Base-by-base conservation (phyloP, 2,329 filamentous ascomycete species). In the Fragosphaeria purpurea region DNA sequence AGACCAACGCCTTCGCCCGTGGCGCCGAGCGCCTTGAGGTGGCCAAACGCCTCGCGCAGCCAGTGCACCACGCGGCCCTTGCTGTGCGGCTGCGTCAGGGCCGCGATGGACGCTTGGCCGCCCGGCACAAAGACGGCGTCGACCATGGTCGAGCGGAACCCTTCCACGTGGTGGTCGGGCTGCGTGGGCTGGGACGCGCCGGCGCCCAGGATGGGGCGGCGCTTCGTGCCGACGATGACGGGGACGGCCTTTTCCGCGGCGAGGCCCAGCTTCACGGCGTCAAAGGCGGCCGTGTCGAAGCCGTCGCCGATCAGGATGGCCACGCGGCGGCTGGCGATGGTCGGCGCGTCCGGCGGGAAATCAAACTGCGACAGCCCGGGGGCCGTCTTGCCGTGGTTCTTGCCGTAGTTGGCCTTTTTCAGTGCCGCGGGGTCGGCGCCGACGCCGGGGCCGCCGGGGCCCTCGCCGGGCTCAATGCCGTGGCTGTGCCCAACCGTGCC, bases 231-330 rank as follows among this genome's bases (percentile, higher is more conserved):
- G 46, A 94, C 85, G n/a, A 86, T 81, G 57, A 88, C 80, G 0
- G 85, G 81, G 1, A 87, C 68, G 1, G 86, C 86, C 3, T 75
- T 69, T 2, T 78, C 78, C 0, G 79, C 76, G 6, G 72, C 74
- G 4, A 89, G 63, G 0, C 82, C 82, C 0, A 74, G 74, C 52
- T 83, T 80, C 33, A 89, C 77, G 6, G 77, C 80, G 30, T 74
- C 73, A 62, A 86, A 88, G 4, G 82, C 75, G 1, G 75, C 59
- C 1, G 75, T 63, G 57, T 93, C 86, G 61, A 83, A 93, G 1
- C 86, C 86, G 54, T 93, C 86, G 2, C 82, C 85, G 31, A 93
- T 78, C 12, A 93, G 71, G 58, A 93, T 83, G 10, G 84, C 86
- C 4, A 93, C 74, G 39, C 83, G 79, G 1, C 87, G 83, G 1